phyloP scores from a whole-genome alignment of 768 basidiomycete genomes.

The Rickenella mellea region DNA sequence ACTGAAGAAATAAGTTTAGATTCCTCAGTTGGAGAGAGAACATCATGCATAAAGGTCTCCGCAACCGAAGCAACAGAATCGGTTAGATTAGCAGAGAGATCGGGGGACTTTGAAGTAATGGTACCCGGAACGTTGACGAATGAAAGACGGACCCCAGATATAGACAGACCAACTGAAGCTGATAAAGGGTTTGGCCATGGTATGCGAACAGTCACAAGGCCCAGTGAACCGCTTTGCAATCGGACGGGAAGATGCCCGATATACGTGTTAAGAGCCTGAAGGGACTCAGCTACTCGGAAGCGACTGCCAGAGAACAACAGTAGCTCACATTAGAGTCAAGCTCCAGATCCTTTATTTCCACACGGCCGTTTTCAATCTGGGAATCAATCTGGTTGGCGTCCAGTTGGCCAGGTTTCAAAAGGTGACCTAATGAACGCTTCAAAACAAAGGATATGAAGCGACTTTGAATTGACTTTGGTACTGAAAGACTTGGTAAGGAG shows the following conservation, averaged over 20 bases:
- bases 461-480: too few species aligned
- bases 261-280: slow-evolving; percentile 71
- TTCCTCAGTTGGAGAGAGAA: slow-evolving; percentile 65
- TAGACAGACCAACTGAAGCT: slow-evolving; percentile 58
- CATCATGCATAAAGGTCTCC: slow-evolving; percentile 79
- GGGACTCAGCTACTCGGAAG: slow-evolving; percentile 4
- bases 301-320: slow-evolving; percentile 2
- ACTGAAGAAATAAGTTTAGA: slow-evolving; percentile 62
- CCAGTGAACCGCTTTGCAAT: slow-evolving; percentile 63
- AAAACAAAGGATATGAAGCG: slow-evolving; percentile 87
- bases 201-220: slow-evolving; percentile 66
- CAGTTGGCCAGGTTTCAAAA: slow-evolving; percentile 84
- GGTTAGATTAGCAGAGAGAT: slow-evolving; percentile 38
- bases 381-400: slow-evolving; percentile 83
- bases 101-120: slow-evolving; percentile 10
- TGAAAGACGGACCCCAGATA: slow-evolving; percentile 55
- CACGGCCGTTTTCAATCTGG: slow-evolving; percentile 84
- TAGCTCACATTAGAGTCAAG: slow-evolving; percentile 61
- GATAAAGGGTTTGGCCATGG: slow-evolving; percentile 82
- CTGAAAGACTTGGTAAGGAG: slow-evolving; percentile 6
- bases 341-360: slow-evolving; percentile 79
- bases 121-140: slow-evolving; percentile 33
- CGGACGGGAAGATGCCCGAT: slow-evolving; percentile 56
- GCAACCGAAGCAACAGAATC: slow-evolving; percentile 80
- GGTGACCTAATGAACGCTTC: slow-evolving; percentile 72